Conservation (phyloP, 208 protist genomes). For the Leishmania lainsoni region DNA sequence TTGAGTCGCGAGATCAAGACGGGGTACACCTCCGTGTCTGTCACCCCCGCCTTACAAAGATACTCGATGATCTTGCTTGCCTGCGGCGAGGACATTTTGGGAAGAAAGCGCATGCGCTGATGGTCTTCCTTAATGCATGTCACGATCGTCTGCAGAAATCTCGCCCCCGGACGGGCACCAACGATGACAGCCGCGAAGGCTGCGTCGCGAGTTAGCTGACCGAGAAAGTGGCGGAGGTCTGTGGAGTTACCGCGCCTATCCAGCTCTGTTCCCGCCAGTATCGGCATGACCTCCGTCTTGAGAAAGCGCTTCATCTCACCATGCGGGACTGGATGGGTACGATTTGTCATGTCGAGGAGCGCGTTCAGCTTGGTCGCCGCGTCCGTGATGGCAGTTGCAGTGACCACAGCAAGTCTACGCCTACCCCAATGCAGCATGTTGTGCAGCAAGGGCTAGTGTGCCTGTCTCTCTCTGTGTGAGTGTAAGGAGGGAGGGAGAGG, state of each 20-base stretch:
- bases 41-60: constrained; percentile 59
- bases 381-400: constrained; percentile 25
- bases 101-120: constrained; percentile 71
- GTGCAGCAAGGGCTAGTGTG: no score
- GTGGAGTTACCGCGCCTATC: constrained; percentile 57
- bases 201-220: constrained; percentile 73
- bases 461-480: neutral
- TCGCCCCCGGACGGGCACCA: constrained; percentile 42
- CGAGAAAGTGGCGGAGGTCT: constrained; percentile 53
- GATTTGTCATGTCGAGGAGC: constrained; percentile 50
- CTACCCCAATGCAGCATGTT: constrained; percentile 31
- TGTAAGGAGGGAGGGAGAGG: neutral
- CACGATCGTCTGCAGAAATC: constrained; percentile 56
- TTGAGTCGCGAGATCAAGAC: constrained; percentile 61
- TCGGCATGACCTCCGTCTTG: constrained; percentile 59
- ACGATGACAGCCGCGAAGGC: constrained; percentile 75
- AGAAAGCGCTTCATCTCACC: constrained; percentile 68
- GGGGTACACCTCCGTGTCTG: constrained; percentile 53
- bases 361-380: constrained; percentile 55
- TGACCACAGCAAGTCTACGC: constrained; percentile 20
- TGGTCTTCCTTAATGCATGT: constrained; percentile 75
- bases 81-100: constrained; percentile 77
- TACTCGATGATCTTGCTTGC: constrained; percentile 79
- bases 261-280: constrained; percentile 64
- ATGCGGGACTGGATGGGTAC: constrained; percentile 24